A percentile compares a stretch with the other conserved stretches of the same genome.
Evolutionary conservation across 2,329 filamentous ascomycete species (phyloP).

Genomic region (Aureobasidium sp.): DNA sequence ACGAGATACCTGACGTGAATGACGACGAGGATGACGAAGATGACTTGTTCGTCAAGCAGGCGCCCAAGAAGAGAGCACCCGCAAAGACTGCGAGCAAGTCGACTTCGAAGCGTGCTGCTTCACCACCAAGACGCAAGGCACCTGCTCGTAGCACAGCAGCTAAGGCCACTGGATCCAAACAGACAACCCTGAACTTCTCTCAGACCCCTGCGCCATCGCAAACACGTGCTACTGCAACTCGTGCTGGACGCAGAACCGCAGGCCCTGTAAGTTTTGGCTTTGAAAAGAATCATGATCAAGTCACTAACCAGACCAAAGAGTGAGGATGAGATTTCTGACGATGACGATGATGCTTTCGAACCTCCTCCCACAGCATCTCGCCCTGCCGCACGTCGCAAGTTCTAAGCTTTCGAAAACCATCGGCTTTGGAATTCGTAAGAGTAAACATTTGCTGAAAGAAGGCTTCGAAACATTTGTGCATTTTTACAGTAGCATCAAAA

Average conservation of each 20-base stretch:
- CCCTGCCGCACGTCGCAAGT: constrained; percentile 12
- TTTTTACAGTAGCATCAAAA: background rate
- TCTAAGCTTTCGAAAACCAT: background rate
- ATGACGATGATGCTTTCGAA: constrained; percentile 30
- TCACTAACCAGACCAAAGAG: constrained; percentile 16
- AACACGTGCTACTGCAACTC: constrained; percentile 21
- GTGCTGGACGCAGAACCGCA: constrained; percentile 25
- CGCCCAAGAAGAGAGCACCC: constrained; percentile 20
- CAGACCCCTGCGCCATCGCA: constrained; percentile 25
- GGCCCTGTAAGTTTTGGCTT: constrained; percentile 30
- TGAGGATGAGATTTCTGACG: constrained; percentile 31
- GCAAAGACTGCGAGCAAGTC: constrained; percentile 20
- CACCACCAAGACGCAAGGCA: constrained; percentile 23
- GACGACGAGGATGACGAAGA: constrained; percentile 34
- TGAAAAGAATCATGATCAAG: background rate
- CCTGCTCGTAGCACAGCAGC: constrained; percentile 14
- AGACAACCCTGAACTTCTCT: constrained; percentile 35
- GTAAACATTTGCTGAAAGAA: background rate
- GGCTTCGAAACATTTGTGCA: background rate
- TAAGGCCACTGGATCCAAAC: constrained; percentile 23
- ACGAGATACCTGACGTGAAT: constrained; percentile 30
- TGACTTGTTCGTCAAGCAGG: constrained; percentile 35
- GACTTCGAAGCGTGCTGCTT: constrained; percentile 16
- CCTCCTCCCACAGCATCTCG: constrained; percentile 17
- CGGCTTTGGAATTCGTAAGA: background rate